Base-by-base conservation (phyloP, 495 filamentous ascomycete genomes). In the Choiromyces venosus region DNA sequence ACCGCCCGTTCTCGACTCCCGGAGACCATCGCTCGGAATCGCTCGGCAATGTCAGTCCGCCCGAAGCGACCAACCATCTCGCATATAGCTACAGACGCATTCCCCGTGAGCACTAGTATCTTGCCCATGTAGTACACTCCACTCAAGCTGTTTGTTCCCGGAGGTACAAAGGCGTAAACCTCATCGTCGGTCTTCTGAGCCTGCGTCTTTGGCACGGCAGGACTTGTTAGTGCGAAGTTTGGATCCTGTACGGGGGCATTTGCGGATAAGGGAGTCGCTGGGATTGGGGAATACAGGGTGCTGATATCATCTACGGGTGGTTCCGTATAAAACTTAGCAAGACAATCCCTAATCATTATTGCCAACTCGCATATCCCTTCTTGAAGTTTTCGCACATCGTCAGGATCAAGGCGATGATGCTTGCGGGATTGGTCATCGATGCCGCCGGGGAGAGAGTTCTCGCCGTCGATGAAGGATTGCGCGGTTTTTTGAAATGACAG, bases 91-190 rank as follows among this genome's bases (percentile, higher is more conserved):
- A 91, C 90, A 0, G 93, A 93, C 1, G 93, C 95, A 2, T 88
- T 89, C 29, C 94, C 93, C 29, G 97, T 87, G 19, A 96, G 85
- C 5, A 87, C 86, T 10, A 97, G 85, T 76, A 95, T 90, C 82
- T 91, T 92, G 52, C 88, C 86, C 18, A 99, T 87, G 77, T 97
- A 97, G 81, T 96, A 87, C 9, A 93, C 90, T 12, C 91, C 94
- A 74, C 93, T 92, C 21, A 99, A 82, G 0, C 93, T 93, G 79
- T 97, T 98, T 7, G 93, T 91, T 77, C 91, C 90, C 0, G 95
- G 95, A 2, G 96, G 93, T 92, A 96, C 97, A 83, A 99, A 99
- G 0, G 95, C 94, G 83, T 91, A 97, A 65, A 91, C 94, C 82
- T 98, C 96, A 92, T 77, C 93, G 93, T 7, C 90, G 76, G 73